Percentiles rank a stretch among this genome's conserved stretches.
Evolutionary conservation across 345 rosid species (phyloP).

Genomic region (Angophora floribunda): DNA sequence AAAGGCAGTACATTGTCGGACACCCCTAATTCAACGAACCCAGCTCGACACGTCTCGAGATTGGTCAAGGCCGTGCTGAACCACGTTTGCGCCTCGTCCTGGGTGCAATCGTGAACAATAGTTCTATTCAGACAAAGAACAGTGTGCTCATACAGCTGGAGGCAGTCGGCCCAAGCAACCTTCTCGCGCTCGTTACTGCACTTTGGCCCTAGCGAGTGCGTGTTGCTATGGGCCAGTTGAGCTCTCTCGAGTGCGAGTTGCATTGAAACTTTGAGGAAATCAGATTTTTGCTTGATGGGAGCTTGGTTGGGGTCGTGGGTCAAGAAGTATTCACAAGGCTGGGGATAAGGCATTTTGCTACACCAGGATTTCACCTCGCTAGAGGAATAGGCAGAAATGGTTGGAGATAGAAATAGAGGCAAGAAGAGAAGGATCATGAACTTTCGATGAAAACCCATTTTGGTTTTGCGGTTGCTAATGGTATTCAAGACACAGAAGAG

Average conservation of each 20-base stretch:
- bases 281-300: constrained; percentile 9
- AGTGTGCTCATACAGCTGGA: constrained; percentile 41
- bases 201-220: constrained; percentile 36
- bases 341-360: constrained; percentile 13
- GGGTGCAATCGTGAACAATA: constrained; percentile 35
- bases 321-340: constrained; percentile 21
- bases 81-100: constrained; percentile 75
- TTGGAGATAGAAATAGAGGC: not conserved
- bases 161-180: constrained; percentile 12
- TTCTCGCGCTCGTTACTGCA: constrained; percentile 33
- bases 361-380: not conserved
- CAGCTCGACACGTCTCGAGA: constrained; percentile 62
- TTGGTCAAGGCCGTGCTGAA: constrained; percentile 85
- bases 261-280: constrained; percentile 12
- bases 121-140: constrained; percentile 52
- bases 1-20: constrained; percentile 14
- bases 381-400: constrained; percentile 10
- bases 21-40: constrained; percentile 67
- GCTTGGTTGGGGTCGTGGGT: not conserved
- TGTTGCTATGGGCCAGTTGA: constrained; percentile 26
- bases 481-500: not conserved
- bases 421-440: not conserved
- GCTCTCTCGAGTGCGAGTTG: constrained; percentile 40
- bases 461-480: not conserved
- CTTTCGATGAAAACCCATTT: not conserved